Conservation (phyloP, 2,329 filamentous ascomycete species). For the Epichloe baconii region DNA sequence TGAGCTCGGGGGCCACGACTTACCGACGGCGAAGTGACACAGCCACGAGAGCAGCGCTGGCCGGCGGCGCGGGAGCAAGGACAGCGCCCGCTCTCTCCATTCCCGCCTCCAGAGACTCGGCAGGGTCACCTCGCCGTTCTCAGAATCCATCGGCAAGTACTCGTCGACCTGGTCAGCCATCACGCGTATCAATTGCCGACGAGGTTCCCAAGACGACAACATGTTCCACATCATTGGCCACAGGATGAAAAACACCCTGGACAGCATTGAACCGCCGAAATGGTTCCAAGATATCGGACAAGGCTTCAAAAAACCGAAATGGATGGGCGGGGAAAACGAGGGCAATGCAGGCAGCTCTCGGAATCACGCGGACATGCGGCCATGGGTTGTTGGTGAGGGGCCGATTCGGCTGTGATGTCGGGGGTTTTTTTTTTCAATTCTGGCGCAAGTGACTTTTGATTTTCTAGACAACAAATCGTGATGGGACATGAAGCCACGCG, state of each 20-base stretch:
- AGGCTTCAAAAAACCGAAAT: conserved; percentile 64
- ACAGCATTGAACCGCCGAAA: conserved; percentile 65
- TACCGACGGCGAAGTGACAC: conserved; percentile 35
- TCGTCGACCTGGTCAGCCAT: conserved; percentile 17
- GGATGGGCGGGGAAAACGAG: conserved; percentile 55
- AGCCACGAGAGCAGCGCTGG: conserved; percentile 19
- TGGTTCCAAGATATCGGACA: conserved; percentile 66
- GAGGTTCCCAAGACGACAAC: conserved; percentile 57
- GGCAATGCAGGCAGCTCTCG: conserved; percentile 17
- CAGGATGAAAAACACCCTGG: conserved; percentile 82
- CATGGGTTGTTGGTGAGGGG: conserved; percentile 42
- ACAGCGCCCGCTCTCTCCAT: conserved; percentile 35
- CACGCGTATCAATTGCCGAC: conserved; percentile 14
- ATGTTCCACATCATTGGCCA: conserved; percentile 77
- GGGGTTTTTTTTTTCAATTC: not conserved
- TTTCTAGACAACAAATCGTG: too few species aligned
- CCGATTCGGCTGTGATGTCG: conserved; percentile 9
- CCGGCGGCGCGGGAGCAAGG: conserved; percentile 17
- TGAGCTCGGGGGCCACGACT: conserved; percentile 55
- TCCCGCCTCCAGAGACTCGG: conserved; percentile 25
- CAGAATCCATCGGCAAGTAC: conserved; percentile 22
- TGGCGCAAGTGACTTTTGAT: not conserved
- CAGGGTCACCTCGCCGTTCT: conserved; percentile 25
- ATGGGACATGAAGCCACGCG: too few species aligned
- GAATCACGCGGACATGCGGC: conserved; percentile 32